A percentile compares a stretch with the other conserved stretches of the same genome.
These are phyloP conservation scores for Salix arbutifolia DNA, from an alignment of 345 rosid species.

Conservation along the genomic window DNA sequence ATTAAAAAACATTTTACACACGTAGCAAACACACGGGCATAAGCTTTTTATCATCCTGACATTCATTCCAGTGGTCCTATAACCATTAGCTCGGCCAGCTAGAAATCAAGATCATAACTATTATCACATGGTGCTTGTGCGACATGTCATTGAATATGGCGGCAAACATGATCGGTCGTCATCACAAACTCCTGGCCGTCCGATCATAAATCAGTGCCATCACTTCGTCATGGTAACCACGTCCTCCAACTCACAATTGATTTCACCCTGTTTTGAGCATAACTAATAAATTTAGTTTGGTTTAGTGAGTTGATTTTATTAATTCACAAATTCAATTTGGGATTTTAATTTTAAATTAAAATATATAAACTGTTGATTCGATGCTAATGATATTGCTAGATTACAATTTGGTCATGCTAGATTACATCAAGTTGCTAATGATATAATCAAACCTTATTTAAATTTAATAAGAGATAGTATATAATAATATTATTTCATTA, in stretches of 20 bases:
- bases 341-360: too few relatives aligned
- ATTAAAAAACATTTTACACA: too few relatives aligned
- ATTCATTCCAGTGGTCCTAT: neutral
- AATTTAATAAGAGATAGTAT: too few relatives aligned
- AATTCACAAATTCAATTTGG: too few relatives aligned
- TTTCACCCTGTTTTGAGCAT: neutral
- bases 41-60: too few relatives aligned
- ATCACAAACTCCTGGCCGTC: neutral
- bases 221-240: neutral
- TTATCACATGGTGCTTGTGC: slow-evolving; percentile 5
- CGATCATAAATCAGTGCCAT: neutral
- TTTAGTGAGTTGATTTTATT: too few relatives aligned
- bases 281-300: too few relatives aligned
- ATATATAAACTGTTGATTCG: too few relatives aligned
- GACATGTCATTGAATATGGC: neutral
- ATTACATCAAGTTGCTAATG: neutral
- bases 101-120: neutral
- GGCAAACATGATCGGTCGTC: neutral
- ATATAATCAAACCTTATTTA: too few relatives aligned
- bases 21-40: neutral
- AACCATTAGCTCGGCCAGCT: neutral
- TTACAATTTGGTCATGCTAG: neutral
- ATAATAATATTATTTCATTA: too few relatives aligned
- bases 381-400: too few relatives aligned
- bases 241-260: neutral